These are phyloP conservation scores for Viola pubescens DNA, from an alignment of 441 rosid species.

Conservation along the genomic window DNA sequence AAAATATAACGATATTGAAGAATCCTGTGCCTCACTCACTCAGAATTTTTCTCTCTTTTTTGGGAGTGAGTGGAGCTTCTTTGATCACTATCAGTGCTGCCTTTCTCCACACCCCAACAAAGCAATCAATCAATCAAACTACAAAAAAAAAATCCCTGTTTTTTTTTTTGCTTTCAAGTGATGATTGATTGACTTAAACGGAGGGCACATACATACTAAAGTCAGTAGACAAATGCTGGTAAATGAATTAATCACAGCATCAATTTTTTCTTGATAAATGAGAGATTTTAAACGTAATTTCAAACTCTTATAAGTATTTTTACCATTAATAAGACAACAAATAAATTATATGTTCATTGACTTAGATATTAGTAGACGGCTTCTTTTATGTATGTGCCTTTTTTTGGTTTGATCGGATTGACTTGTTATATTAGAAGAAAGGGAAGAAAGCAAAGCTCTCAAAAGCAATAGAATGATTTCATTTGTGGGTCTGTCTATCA, in stretches of 20 bases:
- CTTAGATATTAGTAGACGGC: too few species aligned
- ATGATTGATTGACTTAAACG: constrained; percentile 6
- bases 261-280: constrained; percentile 17
- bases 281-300: background rate
- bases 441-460: constrained; percentile 26
- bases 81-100: constrained; percentile 34
- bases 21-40: constrained; percentile 21
- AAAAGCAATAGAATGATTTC: constrained; percentile 41
- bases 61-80: constrained; percentile 32
- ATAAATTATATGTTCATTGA: constrained; percentile 37
- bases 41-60: constrained; percentile 17
- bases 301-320: background rate
- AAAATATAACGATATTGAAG: constrained; percentile 5
- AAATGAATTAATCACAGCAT: constrained; percentile 13
- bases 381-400: background rate
- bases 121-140: constrained; percentile 20
- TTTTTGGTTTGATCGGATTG: constrained; percentile 17
- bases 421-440: constrained; percentile 19
- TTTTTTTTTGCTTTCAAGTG: background rate
- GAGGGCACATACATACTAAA: constrained; percentile 21
- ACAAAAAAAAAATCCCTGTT: background rate
- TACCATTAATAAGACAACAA: constrained; percentile 37
- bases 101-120: constrained; percentile 17
- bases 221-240: constrained; percentile 34
- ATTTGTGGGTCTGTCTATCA: constrained; percentile 22